These are phyloP conservation scores for Petunia secreta DNA, from an alignment of 257 asterid species.

Conservation along the genomic window DNA sequence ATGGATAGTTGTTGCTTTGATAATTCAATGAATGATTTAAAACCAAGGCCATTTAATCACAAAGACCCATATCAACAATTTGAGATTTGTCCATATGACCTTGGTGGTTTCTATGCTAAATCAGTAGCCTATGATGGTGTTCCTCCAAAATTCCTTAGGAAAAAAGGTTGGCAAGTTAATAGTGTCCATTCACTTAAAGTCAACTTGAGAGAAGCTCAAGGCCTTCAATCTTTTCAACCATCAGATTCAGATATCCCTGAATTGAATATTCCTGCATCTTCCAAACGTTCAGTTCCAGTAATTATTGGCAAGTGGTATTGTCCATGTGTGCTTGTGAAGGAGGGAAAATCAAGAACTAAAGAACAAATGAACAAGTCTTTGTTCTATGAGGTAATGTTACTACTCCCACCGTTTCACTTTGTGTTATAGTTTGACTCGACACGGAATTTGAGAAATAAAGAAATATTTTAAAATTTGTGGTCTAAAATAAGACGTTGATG, in stretches of 20 bases:
- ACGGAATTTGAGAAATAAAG: too few species aligned
- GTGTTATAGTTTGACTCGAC: too few species aligned
- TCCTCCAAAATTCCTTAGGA: constrained; percentile 70
- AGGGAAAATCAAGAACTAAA: constrained; percentile 34
- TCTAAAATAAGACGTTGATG: too few species aligned
- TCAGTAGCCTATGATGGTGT: constrained; percentile 72
- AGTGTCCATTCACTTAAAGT: constrained; percentile 45
- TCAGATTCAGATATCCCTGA: constrained; percentile 48
- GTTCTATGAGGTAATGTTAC: constrained; percentile 44
- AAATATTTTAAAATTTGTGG: too few species aligned
- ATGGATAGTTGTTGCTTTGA: constrained; percentile 58
- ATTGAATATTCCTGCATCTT: constrained; percentile 42
- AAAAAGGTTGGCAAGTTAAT: constrained; percentile 69
- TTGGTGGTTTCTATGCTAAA: constrained; percentile 70
- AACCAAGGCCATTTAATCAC: constrained; percentile 58
- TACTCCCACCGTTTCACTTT: too few species aligned
- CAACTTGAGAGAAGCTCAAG: constrained; percentile 52
- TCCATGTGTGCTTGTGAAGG: constrained; percentile 66
- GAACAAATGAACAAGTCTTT: constrained; percentile 59
- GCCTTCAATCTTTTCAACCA: constrained; percentile 38
- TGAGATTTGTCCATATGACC: constrained; percentile 53
- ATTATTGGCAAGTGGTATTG: constrained; percentile 70
- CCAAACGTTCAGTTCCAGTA: constrained; percentile 57
- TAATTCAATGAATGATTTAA: constrained; percentile 31
- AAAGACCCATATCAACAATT: constrained; percentile 74